phyloP scores from a whole-genome alignment of 2,329 filamentous ascomycete species.

The Botrytis squamosa region DNA sequence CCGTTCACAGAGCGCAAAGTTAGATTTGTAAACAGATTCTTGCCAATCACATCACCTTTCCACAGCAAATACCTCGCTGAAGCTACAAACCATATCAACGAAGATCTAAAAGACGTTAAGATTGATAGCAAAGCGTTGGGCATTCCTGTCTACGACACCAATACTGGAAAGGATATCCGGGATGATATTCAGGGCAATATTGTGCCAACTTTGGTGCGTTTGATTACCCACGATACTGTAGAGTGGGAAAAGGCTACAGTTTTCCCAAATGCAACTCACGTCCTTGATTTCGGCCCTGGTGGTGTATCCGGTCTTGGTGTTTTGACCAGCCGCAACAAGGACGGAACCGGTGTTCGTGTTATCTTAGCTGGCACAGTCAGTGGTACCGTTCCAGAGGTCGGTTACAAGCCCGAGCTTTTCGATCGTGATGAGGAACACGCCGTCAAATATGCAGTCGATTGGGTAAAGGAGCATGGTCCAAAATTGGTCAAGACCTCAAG shows the following conservation, averaged over 20 bases:
- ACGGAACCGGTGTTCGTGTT: constrained; percentile 94
- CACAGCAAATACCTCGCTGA: constrained; percentile 91
- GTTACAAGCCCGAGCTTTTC: constrained; percentile 97
- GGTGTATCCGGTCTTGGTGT: constrained; percentile 95
- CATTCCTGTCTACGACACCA: constrained; percentile 87
- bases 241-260: constrained; percentile 95
- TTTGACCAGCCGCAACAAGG: constrained; percentile 97
- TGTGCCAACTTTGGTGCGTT: constrained; percentile 79
- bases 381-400: constrained; percentile 84
- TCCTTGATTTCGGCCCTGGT: constrained; percentile 94
- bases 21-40: constrained; percentile 93
- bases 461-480: constrained; percentile 97
- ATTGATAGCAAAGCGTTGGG: constrained; percentile 73
- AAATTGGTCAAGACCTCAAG: constrained; percentile 84
- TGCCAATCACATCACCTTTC: constrained; percentile 97
- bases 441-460: constrained; percentile 91
- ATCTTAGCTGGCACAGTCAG: constrained; percentile 93
- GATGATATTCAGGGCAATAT: constrained; percentile 70
- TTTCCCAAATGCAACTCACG: constrained; percentile 88
- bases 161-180: constrained; percentile 82
- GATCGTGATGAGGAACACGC: constrained; percentile 94
- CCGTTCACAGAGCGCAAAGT: constrained; percentile 95
- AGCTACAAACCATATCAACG: constrained; percentile 77
- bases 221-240: constrained; percentile 92
- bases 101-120: constrained; percentile 79